Evolutionary conservation across 352 stramenopile genomes (phyloP).

Genomic region (Globisporangium cylindrosporum): DNA sequence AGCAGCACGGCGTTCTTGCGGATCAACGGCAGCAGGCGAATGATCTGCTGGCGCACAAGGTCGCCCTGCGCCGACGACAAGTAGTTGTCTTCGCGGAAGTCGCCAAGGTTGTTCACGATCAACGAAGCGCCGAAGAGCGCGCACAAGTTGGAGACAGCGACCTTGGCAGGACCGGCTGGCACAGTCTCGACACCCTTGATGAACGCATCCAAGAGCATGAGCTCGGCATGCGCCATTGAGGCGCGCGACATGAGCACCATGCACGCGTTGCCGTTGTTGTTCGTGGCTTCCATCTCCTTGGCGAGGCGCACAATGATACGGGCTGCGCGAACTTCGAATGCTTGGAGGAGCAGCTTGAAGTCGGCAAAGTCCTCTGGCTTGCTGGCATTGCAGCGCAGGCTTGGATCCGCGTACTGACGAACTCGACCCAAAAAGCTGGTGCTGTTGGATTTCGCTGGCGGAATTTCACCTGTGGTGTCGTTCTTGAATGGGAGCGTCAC

Average conservation of each 20-base stretch:
- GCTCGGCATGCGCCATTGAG: constrained; percentile 33
- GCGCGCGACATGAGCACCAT: constrained; percentile 46
- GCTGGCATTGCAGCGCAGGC: constrained; percentile 15
- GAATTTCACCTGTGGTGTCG: too few species aligned
- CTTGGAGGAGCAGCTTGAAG: constrained; percentile 24
- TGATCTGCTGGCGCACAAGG: constrained; percentile 19
- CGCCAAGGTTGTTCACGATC: constrained; percentile 28
- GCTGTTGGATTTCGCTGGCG: too few species aligned
- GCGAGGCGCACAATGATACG: constrained; percentile 15
- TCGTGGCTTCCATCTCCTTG: not conserved
- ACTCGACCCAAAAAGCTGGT: not conserved
- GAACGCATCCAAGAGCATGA: constrained; percentile 27
- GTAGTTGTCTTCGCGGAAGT: constrained; percentile 46
- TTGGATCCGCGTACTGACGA: constrained; percentile 12
- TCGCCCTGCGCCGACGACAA: constrained; percentile 32
- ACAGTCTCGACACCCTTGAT: constrained; percentile 20
- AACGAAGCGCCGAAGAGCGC: constrained; percentile 29
- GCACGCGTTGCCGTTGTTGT: constrained; percentile 25
- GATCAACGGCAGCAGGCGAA: constrained; percentile 25
- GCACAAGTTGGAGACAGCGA: constrained; percentile 24
- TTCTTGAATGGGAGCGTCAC: not conserved
- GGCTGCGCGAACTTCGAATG: constrained; percentile 27
- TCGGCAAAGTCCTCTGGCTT: constrained; percentile 23
- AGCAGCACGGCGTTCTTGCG: constrained; percentile 41
- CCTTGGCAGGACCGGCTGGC: constrained; percentile 3